These are phyloP conservation scores for Dryadomyces quercivorus DNA, from an alignment of 2,329 filamentous ascomycete genomes.

Conservation along the genomic window DNA sequence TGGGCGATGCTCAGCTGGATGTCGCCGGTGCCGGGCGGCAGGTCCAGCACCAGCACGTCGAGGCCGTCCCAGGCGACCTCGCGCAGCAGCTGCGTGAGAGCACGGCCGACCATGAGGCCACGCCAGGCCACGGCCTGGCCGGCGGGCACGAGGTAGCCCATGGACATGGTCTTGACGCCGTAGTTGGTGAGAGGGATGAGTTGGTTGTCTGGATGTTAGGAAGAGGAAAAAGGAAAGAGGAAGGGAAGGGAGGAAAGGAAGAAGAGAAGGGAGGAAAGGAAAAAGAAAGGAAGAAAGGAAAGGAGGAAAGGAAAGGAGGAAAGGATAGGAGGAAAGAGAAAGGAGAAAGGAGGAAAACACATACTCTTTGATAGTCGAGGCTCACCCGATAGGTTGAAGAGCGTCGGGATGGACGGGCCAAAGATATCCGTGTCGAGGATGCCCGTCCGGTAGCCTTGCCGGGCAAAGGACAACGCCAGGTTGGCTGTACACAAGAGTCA, in stretches of 20 bases:
- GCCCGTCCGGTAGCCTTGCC: constrained; percentile 67
- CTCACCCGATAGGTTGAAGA: constrained; percentile 71
- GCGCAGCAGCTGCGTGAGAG: constrained; percentile 86
- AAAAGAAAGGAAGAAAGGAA: neutral
- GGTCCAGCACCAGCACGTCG: constrained; percentile 78
- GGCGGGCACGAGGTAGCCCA: constrained; percentile 82
- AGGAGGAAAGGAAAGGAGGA: no score
- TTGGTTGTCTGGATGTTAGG: constrained; percentile 44
- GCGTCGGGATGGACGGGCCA: constrained; percentile 83
- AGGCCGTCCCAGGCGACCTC: constrained; percentile 89
- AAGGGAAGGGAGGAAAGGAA: neutral
- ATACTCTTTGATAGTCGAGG: constrained; percentile 51
- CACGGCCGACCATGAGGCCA: constrained; percentile 95
- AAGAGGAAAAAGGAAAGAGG: neutral
- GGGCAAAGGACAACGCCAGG: constrained; percentile 74
- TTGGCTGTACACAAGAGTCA: constrained; percentile 40
- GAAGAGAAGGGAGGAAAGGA: neutral
- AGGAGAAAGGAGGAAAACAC: neutral
- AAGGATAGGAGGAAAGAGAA: no score
- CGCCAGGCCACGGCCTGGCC: constrained; percentile 85
- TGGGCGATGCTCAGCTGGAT: constrained; percentile 96
- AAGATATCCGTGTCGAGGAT: constrained; percentile 96
- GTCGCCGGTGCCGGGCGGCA: constrained; percentile 91
- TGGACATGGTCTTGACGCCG: constrained; percentile 95
- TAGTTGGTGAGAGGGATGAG: constrained; percentile 85